These are phyloP conservation scores for Rhodotorula paludigena DNA, from an alignment of 768 basidiomycete genomes.

Conservation along the genomic window DNA sequence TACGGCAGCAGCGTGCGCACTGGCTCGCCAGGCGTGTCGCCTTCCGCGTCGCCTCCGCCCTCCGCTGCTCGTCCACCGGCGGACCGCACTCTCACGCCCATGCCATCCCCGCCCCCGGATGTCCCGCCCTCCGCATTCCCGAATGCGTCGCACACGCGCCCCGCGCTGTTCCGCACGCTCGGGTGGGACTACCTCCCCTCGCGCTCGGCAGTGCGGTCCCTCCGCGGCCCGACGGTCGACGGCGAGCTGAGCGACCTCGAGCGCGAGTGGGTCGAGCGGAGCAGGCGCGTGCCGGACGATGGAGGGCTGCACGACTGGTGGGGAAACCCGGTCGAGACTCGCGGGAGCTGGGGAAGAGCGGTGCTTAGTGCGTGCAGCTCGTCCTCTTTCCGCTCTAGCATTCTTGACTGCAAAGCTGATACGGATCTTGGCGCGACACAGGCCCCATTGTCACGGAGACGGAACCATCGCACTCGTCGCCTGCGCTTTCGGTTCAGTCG, in stretches of 20 bases:
- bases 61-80: neutral
- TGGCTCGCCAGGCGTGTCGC: neutral
- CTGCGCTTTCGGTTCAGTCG: neutral
- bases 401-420: neutral
- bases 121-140: neutral
- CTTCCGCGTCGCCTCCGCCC: neutral
- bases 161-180: neutral
- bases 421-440: neutral
- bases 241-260: neutral
- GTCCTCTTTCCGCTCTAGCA: neutral
- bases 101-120: neutral
- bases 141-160: neutral
- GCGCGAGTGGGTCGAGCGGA: slow-evolving; percentile 1
- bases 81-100: slow-evolving; percentile 2
- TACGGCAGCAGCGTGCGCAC: too few species aligned
- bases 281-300: neutral
- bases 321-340: neutral
- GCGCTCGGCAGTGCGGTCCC: neutral
- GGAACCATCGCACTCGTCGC: slow-evolving; percentile 2
- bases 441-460: slow-evolving; percentile 16
- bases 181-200: slow-evolving; percentile 5
- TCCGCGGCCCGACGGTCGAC: neutral
- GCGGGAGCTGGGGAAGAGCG: neutral
- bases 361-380: slow-evolving; percentile 3
- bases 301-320: slow-evolving; percentile 3